phyloP scores from a whole-genome alignment of 2,329 filamentous ascomycete genomes.

The Aspergillus hiratsukae region DNA sequence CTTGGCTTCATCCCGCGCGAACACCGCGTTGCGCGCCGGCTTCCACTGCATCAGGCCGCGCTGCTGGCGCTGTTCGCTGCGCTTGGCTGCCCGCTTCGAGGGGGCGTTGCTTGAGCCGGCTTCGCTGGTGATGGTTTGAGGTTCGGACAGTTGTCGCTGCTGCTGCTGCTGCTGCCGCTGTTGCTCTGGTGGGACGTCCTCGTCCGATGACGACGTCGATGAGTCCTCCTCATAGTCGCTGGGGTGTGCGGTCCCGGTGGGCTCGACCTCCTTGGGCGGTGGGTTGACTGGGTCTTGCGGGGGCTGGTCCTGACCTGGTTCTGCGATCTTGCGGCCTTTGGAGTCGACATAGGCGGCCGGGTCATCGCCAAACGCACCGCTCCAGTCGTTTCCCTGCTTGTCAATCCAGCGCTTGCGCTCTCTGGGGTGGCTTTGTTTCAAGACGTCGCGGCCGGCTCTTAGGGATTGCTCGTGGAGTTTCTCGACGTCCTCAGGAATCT shows the following conservation, averaged over 20 bases:
- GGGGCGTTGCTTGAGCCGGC: conserved; percentile 8
- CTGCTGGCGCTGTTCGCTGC: conserved; percentile 71
- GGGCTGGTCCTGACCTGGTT: conserved; percentile 51
- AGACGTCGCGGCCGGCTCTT: conserved; percentile 72
- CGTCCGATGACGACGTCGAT: background rate
- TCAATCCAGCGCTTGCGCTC: conserved; percentile 73
- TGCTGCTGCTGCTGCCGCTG: background rate
- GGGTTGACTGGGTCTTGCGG: conserved; percentile 49
- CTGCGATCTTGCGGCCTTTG: conserved; percentile 50
- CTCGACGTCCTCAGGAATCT: conserved; percentile 68
- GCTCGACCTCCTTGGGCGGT: conserved; percentile 33
- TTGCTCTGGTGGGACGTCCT: background rate
- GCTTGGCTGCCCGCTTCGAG: conserved; percentile 36
- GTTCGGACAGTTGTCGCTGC: background rate
- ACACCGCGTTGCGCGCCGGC: conserved; percentile 77
- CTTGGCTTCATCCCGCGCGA: conserved; percentile 82
- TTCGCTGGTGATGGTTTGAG: background rate
- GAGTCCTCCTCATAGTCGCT: conserved; percentile 21
- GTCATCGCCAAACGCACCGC: conserved; percentile 76
- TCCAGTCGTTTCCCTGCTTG: conserved; percentile 81
- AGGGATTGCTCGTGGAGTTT: conserved; percentile 78
- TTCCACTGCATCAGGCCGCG: conserved; percentile 94
- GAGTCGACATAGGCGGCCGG: conserved; percentile 58
- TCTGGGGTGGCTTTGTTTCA: conserved; percentile 62
- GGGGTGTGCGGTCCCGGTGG: conserved; percentile 13